These are phyloP conservation scores for Calophaca sinica DNA, from an alignment of 306 rosid genomes.

Conservation along the genomic window DNA sequence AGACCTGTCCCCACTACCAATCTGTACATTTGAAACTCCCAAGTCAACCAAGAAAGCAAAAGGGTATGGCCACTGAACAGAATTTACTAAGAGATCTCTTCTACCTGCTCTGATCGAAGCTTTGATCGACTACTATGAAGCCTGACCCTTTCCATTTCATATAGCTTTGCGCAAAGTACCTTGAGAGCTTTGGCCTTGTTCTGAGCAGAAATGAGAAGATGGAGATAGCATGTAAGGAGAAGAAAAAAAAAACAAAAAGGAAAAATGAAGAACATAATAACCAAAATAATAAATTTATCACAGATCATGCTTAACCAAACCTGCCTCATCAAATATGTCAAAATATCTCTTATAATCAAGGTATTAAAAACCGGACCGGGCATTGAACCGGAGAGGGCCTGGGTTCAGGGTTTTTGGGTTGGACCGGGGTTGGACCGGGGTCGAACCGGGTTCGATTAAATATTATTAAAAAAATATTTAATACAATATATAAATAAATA, in stretches of 20 bases:
- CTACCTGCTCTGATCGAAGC: slow-evolving; percentile 85
- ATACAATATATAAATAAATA: too few species aligned
- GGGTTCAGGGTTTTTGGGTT: too few species aligned
- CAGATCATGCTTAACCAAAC: slow-evolving; percentile 1
- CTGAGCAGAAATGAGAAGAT: slow-evolving; percentile 53
- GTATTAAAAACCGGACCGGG: too few species aligned
- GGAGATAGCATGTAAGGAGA: slow-evolving; percentile 18
- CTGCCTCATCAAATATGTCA: slow-evolving; percentile 15
- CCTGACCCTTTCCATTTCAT: slow-evolving; percentile 82
- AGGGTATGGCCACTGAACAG: slow-evolving; percentile 12
- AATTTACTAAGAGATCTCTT: neutral
- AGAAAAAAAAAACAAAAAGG: neutral
- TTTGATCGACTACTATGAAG: slow-evolving; percentile 72
- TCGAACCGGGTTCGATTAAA: too few species aligned
- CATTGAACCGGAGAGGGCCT: too few species aligned
- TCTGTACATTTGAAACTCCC: slow-evolving; percentile 53
- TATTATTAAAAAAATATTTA: too few species aligned
- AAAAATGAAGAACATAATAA: slow-evolving; percentile 33
- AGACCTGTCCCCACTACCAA: slow-evolving; percentile 95
- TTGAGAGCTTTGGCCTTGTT: slow-evolving; percentile 93
- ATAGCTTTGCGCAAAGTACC: slow-evolving; percentile 86
- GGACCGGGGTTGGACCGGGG: too few species aligned
- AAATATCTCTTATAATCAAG: slow-evolving; percentile 19
- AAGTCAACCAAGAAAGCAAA: slow-evolving; percentile 37
- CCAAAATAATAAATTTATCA: slow-evolving; percentile 26